phyloP scores from a whole-genome alignment of 2,329 filamentous ascomycete genomes.

The Remersonia thermophila region DNA sequence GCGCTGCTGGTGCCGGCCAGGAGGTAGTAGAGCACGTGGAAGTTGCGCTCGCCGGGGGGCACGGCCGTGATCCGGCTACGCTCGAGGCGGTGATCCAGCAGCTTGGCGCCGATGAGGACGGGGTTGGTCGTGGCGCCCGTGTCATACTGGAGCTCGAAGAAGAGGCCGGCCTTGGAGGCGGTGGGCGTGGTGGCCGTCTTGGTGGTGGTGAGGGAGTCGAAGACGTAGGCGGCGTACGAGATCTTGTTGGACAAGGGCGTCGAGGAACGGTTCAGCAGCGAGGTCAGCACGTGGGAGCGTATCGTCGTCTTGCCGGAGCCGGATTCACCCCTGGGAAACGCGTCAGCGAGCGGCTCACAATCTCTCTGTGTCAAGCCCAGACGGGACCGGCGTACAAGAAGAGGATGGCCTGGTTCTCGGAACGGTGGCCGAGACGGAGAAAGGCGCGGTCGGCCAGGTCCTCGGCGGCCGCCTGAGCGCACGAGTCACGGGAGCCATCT shows the following conservation, averaged over 20 bases:
- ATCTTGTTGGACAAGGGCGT: slow-evolving; percentile 89
- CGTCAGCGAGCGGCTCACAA: too few relatives aligned
- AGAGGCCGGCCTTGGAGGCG: slow-evolving; percentile 88
- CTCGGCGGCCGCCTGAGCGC: slow-evolving; percentile 83
- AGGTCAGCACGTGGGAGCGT: slow-evolving; percentile 74
- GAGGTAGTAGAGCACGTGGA: slow-evolving; percentile 92
- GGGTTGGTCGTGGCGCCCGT: slow-evolving; percentile 74
- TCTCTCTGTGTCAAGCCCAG: neutral
- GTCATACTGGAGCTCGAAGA: slow-evolving; percentile 95
- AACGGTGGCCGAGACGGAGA: slow-evolving; percentile 71
- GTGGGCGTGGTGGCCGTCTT: slow-evolving; percentile 93
- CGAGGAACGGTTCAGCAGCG: slow-evolving; percentile 77
- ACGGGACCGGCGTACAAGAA: slow-evolving; percentile 62
- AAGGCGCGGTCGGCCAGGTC: slow-evolving; percentile 82
- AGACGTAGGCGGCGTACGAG: slow-evolving; percentile 86
- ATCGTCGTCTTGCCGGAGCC: slow-evolving; percentile 93
- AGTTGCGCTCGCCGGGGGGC: slow-evolving; percentile 90
- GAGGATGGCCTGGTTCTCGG: slow-evolving; percentile 84
- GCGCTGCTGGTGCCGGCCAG: slow-evolving; percentile 81
- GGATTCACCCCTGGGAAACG: slow-evolving; percentile 76
- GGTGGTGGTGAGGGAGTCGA: slow-evolving; percentile 91
- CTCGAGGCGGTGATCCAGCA: slow-evolving; percentile 87
- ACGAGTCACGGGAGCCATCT: slow-evolving; percentile 84
- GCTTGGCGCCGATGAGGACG: slow-evolving; percentile 81
- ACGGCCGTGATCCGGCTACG: slow-evolving; percentile 83